Base-by-base conservation (phyloP, 495 filamentous ascomycete genomes). In the Lophiotrema nucula region DNA sequence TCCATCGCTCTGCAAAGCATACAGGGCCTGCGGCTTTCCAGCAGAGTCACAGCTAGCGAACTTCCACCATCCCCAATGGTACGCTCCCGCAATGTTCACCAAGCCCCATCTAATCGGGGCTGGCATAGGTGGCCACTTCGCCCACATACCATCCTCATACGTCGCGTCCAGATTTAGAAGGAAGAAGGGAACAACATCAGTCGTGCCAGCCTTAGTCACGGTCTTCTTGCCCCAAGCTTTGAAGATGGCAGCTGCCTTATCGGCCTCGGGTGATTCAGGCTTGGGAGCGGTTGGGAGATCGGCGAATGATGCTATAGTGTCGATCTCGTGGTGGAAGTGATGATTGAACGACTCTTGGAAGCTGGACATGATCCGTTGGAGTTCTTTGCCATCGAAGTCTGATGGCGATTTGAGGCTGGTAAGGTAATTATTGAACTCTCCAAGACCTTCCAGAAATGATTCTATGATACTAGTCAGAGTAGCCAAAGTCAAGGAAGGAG, bases 261-360 rank as follows among this genome's bases (percentile, higher is more conserved):
- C 44, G n/a, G 56, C 62, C 2, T 73, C 71, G 2, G 47, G 18
- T 4, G 37, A 25, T 13, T 15, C 24, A 18, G 54, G 45, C 33
- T 51, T 51, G 27, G 48, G 48, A 3, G 48, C 48, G 67, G 76
- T 73, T 43, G 74, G 66, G 0, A 74, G 70, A 12, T 72, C 74
- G 19, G 70, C 69, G 55, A 70, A 71, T 6, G 77, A 76, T n/a
- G 76, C 72, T 51, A 83, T 81, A 33, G 78, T 81, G 15, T 64
- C 50, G 60, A 81, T 78, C 62, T 83, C 80, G 67, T 67, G 72
- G 68, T 77, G 75, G 69, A 83, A 79, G 68, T 82, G 80, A 2
- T 58, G 43, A 58, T 74, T 71, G 65, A 83, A 79, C 0, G 74
- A 64, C 23, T 70, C 69, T 44, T 73, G 70, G 69, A 82, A 82